Base-by-base conservation (phyloP, 345 rosid genomes). In the Microcos paniculata region DNA sequence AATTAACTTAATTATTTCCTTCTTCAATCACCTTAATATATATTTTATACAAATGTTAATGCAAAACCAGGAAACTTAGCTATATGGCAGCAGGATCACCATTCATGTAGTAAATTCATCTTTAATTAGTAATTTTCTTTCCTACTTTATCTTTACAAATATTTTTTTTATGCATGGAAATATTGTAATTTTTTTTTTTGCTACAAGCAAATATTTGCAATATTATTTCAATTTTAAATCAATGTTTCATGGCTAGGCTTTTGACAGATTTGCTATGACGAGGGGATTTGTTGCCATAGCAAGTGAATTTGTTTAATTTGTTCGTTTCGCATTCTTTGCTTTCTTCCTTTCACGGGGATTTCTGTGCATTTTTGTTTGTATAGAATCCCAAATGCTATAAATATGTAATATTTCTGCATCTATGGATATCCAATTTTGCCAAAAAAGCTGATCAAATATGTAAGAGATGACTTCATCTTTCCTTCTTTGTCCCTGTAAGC, bases 391-490 rank as follows among this genome's bases (percentile, higher is more conserved):
- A 49, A 51, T 26, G 40, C 53, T 43, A 66, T 24, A 24, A 46
- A 67, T 67, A 46, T 46, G 38, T 23, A 19, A 26, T 67, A 46
- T 46, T 65, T 67, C 38, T 46, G 38, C 16, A 67, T 26, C 14
- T 67, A 15, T 46, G n/a, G 23, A 53, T 62, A 8, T 40, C 43
- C n/a, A n/a, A n/a, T n/a, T 24, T 30, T 18, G 73, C 73, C 12
- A 19, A 19, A 3, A 28, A 69, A 19, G 73, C 45, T 19, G 28
- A 69, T 49, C 35, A 5, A 13, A 11, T 49, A 49, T 49, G 45
- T 49, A 48, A 69, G 26, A 49, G 73, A 23, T 49, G 59, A 69
- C 58, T 49, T 69, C 58, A 69, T 21, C 26, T 48, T 24, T 19
- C 43, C 72, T 69, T 18, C 42, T 10, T 30, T 66, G 28, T 49